Conservation (phyloP, 495 filamentous ascomycete species). For the Aspergillus cavernicola region DNA sequence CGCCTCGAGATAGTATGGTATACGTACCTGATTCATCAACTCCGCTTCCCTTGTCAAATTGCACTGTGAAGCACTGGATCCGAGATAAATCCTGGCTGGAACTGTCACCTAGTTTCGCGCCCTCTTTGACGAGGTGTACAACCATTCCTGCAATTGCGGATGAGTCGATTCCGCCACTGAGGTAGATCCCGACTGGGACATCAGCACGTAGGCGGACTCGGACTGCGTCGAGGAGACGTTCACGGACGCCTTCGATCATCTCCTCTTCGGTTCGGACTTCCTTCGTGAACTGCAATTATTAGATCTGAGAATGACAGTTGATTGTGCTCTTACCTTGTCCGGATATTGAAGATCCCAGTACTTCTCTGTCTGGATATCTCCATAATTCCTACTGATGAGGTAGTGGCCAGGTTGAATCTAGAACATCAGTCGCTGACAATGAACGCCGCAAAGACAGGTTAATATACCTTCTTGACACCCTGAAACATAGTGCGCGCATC, state of each 20-base stretch:
- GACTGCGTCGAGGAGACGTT: slow-evolving; percentile 44
- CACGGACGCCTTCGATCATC: slow-evolving; percentile 41
- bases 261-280: slow-evolving; percentile 40
- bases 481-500: too few relatives aligned
- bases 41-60: slow-evolving; percentile 41
- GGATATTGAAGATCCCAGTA: slow-evolving; percentile 50
- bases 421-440: too few relatives aligned
- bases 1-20: not conserved
- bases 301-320: too few relatives aligned
- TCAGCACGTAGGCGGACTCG: slow-evolving; percentile 49
- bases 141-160: slow-evolving; percentile 52
- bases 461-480: too few relatives aligned
- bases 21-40: slow-evolving; percentile 43
- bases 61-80: slow-evolving; percentile 42
- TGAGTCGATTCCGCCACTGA: slow-evolving; percentile 51
- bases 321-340: slow-evolving; percentile 36
- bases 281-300: not conserved
- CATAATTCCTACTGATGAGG: slow-evolving; percentile 20
- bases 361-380: slow-evolving; percentile 22
- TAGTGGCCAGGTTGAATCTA: slow-evolving; percentile 20
- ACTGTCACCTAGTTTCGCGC: slow-evolving; percentile 31
- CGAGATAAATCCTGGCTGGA: slow-evolving; percentile 18
- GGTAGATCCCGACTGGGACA: slow-evolving; percentile 49
- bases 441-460: too few relatives aligned
- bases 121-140: slow-evolving; percentile 40